A percentile compares a stretch with the other conserved stretches of the same genome.
phyloP scores from a whole-genome alignment of 306 rosid genomes.

The Quercus parvula region DNA sequence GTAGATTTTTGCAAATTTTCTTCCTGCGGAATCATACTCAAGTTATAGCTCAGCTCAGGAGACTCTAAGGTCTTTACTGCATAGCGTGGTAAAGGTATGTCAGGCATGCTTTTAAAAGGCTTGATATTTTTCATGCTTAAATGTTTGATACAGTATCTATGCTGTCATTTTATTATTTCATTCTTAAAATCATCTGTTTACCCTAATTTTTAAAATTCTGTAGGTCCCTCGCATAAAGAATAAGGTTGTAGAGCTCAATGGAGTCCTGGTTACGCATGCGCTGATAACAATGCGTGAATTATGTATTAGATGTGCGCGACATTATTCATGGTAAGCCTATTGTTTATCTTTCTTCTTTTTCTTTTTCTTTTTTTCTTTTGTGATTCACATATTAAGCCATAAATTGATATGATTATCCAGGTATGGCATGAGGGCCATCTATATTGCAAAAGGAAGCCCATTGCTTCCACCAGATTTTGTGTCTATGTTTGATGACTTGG shows the following conservation, averaged over 20 bases:
- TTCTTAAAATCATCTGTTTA: not conserved
- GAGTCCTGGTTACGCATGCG: slow-evolving; percentile 88
- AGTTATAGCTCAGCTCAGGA: slow-evolving; percentile 91
- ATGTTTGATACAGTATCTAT: not conserved
- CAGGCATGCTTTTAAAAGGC: slow-evolving; percentile 2
- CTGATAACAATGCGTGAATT: slow-evolving; percentile 84
- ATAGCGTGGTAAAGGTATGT: slow-evolving; percentile 88
- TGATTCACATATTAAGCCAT: slow-evolving; percentile 10
- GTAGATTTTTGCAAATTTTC: slow-evolving; percentile 83
- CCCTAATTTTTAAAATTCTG: slow-evolving; percentile 14
- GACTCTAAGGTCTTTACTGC: slow-evolving; percentile 83
- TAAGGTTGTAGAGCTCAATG: slow-evolving; percentile 88
- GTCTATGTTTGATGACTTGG: slow-evolving; percentile 88
- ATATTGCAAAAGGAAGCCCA: slow-evolving; percentile 95
- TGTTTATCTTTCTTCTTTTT: slow-evolving; percentile 1
- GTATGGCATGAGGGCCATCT: slow-evolving; percentile 95
- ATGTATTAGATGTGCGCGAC: slow-evolving; percentile 75
- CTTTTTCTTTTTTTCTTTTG: slow-evolving; percentile 10
- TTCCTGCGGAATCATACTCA: slow-evolving; percentile 82
- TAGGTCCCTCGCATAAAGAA: slow-evolving; percentile 89
- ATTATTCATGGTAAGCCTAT: slow-evolving; percentile 85
- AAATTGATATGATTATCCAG: slow-evolving; percentile 42
- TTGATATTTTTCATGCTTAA: not conserved
- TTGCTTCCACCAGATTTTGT: slow-evolving; percentile 97
- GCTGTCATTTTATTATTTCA: slow-evolving; percentile 1